Base-by-base conservation (phyloP, 2,329 filamentous ascomycete genomes). In the Botrytis sinoallii region DNA sequence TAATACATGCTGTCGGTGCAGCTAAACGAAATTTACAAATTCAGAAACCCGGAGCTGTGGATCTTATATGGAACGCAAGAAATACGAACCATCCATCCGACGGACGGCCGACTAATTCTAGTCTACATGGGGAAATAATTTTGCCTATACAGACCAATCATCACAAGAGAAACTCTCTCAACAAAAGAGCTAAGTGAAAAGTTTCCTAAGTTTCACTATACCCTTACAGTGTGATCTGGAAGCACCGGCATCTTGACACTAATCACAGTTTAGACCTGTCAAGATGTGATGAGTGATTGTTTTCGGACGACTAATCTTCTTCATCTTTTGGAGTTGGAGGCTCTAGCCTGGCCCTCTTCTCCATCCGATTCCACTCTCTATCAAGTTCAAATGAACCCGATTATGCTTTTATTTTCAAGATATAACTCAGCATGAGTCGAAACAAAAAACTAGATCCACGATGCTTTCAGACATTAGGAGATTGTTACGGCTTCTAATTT, bases 401-500 rank as follows among this genome's bases (percentile, higher is more conserved):
- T 57, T 4, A 7, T 18, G 18, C 35, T 32, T 25, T 57, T 14
- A 20, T 22, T 32, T n/a, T 5, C 10, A 68, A 32, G 6, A 10
- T 38, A 12, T 9, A 42, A 16, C 22, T 18, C 18, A 7, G 38
- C n/a, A 25, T 4, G 3, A 32, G 22, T 42, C 18, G 18, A 32
- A 4, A 42, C 22, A 32, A 1, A 32, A 20, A 25, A 29, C 32
- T 14, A 52, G 35, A 40, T 14, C 18, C 40, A 35, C 7, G 14
- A 44, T 44, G 42, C 16, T 44, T 10, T 42, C 25, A n/a, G 16
- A 44, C 10, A 14, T 29, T 8, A 4, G 18, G 35, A 25, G 12
- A 35, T 8, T 6, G n/a, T 44, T 12, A 59, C 38, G 16, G 22
- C 20, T n/a, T 71, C 20, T 29, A 78, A 61, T 38, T 72, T 69